Percentiles rank a stretch among this genome's conserved stretches.
phyloP scores from a whole-genome alignment of 2,329 filamentous ascomycete genomes.

The Aureobasidium namibiae region DNA sequence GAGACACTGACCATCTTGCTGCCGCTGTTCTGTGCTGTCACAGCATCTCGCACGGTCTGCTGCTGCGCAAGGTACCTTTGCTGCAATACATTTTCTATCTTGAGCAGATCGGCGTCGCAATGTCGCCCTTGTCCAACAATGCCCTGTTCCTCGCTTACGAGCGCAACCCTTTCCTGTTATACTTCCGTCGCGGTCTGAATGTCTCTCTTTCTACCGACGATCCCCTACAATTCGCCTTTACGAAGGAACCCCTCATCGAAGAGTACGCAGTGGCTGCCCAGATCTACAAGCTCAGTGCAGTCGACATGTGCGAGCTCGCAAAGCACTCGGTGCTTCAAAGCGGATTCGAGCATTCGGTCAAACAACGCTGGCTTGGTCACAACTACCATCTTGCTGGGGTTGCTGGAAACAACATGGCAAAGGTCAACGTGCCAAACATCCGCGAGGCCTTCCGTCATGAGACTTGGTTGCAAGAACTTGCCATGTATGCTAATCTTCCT shows the following conservation, averaged over 20 bases:
- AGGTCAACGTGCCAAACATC: slow-evolving; percentile 93
- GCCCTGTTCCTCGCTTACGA: slow-evolving; percentile 94
- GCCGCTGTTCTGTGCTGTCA: slow-evolving; percentile 87
- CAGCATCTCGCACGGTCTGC: slow-evolving; percentile 90
- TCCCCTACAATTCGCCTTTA: slow-evolving; percentile 95
- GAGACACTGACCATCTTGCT: slow-evolving; percentile 91
- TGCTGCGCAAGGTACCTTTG: slow-evolving; percentile 87
- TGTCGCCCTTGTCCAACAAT: slow-evolving; percentile 99
- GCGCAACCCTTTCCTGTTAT: slow-evolving; percentile 89
- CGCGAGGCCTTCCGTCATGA: slow-evolving; percentile 83
- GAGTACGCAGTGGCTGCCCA: slow-evolving; percentile 97
- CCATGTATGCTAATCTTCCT: slow-evolving; percentile 55
- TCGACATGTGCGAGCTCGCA: slow-evolving; percentile 97
- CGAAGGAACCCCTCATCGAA: slow-evolving; percentile 94
- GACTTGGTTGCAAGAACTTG: slow-evolving; percentile 73
- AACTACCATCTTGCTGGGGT: slow-evolving; percentile 72
- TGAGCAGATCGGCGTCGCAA: slow-evolving; percentile 95
- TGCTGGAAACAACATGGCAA: slow-evolving; percentile 82
- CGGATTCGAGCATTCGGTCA: slow-evolving; percentile 82
- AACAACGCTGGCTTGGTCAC: slow-evolving; percentile 82
- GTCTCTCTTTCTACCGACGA: slow-evolving; percentile 96
- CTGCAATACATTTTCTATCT: slow-evolving; percentile 97
- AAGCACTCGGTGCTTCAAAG: slow-evolving; percentile 94
- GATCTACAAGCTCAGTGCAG: slow-evolving; percentile 93
- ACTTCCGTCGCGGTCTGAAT: slow-evolving; percentile 90